Base-by-base conservation (phyloP, 495 filamentous ascomycete species). In the Hyaloscypha bicolor region DNA sequence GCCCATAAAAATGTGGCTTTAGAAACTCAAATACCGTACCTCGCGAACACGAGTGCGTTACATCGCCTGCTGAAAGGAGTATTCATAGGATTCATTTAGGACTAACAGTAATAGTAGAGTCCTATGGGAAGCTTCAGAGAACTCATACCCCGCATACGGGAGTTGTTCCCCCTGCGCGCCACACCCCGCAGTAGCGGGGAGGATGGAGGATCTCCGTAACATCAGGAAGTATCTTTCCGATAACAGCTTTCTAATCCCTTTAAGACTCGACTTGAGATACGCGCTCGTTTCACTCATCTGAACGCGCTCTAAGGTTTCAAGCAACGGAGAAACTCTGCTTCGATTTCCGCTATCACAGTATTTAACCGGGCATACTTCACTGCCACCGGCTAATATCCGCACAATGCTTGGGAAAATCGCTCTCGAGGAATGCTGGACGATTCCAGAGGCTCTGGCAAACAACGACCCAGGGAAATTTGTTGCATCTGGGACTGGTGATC, bases 391-490 rank as follows among this genome's bases (percentile, higher is more conserved):
- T 21, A 25, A 21, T 8, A 29, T 60, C 25, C 14, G 5, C n/a
- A 37, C 9, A 21, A 85, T 85, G 82, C 76, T 84, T 30, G 81
- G 81, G 57, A 85, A 85, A 60, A 79, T 85, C 59, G 79, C 80
- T n/a, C 79, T 85, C 29, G 82, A 85, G 73, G 82, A 85, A 75
- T 81, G 81, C 60, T 85, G 81, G 52, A 80, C 79, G 60, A 77
- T 85, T 11, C 81, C 82, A 33, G 2, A 62, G 22, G 33, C 35
- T 5, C 12, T 67, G 21, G 57, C 6, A 11, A 29, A 32, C 11
- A 53, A 62, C 12, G 65, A 67, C 42, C 39, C 45, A 19, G 16
- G 14, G 21, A 61, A 58, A 55, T 79, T 82, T 65, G 73, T 74
- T 48, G 73, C 74, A 39, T 11, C 60, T 22, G 60, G 60, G 12